A percentile compares a stretch with the other conserved stretches of the same genome.
phyloP scores from a whole-genome alignment of 192 early-diverging fungal species.

The Rhizophagus clarus region DNA sequence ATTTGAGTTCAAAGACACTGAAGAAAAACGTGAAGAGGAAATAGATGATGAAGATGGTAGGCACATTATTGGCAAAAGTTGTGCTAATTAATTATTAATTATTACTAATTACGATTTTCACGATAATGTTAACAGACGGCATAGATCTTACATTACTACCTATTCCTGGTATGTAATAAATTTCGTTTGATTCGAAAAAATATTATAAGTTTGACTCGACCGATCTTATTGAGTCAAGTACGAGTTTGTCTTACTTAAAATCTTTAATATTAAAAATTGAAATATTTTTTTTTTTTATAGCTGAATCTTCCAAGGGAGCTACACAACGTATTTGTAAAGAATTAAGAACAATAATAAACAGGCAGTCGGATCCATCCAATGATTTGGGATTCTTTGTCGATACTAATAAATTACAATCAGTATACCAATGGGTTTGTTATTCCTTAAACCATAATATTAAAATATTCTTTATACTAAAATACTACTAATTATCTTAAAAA shows the following conservation, averaged over 20 bases:
- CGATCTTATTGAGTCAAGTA: too few species aligned
- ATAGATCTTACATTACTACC: conserved; percentile 35
- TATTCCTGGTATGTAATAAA: conserved; percentile 25
- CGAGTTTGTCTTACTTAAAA: background rate
- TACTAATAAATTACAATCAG: conserved; percentile 20
- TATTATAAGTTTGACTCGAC: too few species aligned
- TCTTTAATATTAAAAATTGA: background rate
- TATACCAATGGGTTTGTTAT: conserved; percentile 37
- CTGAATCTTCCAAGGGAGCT: conserved; percentile 32
- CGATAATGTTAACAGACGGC: conserved; percentile 9
- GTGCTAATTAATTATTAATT: background rate
- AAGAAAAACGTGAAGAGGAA: background rate
- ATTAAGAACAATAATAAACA: conserved; percentile 23
- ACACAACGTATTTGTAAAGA: conserved; percentile 35
- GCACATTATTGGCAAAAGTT: background rate
- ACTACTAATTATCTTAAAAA: background rate
- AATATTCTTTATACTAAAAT: background rate
- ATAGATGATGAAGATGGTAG: conserved; percentile 9
- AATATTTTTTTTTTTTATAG: conserved; percentile 1
- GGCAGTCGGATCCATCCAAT: conserved; percentile 5
- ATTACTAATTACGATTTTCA: background rate
- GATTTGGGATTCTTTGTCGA: conserved; percentile 31
- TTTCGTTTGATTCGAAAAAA: too few species aligned
- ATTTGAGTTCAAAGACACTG: conserved; percentile 17
- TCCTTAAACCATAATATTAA: background rate